phyloP scores from a whole-genome alignment of 306 rosid species.

The Dryas drummondii region DNA sequence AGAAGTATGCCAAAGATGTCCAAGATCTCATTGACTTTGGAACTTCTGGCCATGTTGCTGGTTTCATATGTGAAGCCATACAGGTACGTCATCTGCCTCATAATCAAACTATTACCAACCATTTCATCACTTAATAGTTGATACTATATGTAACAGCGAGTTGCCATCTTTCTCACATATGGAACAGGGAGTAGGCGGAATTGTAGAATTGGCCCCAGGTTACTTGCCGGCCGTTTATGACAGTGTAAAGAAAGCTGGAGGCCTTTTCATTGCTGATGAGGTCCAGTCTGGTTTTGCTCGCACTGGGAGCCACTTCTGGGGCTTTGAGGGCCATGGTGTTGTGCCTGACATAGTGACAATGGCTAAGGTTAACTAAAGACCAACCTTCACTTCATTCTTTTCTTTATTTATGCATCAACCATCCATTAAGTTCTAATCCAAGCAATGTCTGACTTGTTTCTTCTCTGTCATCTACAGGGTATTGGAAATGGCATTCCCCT shows the following conservation, averaged over 20 bases:
- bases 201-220: constrained; percentile 86
- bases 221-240: constrained; percentile 70
- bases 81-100: constrained; percentile 47
- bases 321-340: constrained; percentile 87
- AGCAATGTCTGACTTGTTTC: constrained; percentile 3
- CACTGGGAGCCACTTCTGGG: constrained; percentile 93
- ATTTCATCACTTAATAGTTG: not conserved
- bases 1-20: constrained; percentile 85
- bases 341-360: constrained; percentile 92
- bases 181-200: constrained; percentile 87
- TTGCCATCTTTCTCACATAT: constrained; percentile 17
- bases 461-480: constrained; percentile 48
- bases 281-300: constrained; percentile 89
- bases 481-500: constrained; percentile 98
- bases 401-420: not conserved
- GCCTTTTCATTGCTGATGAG: constrained; percentile 92
- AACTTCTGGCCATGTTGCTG: constrained; percentile 85
- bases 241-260: constrained; percentile 73
- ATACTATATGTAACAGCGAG: constrained; percentile 51
- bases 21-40: constrained; percentile 81
- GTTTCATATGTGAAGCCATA: constrained; percentile 79
- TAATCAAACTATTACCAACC: constrained; percentile 5
- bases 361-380: constrained; percentile 65
- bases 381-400: constrained; percentile 4
- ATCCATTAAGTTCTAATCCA: not conserved